These are phyloP conservation scores for Acanthamoeba rhysodes DNA, from an alignment of 208 protist species.

Conservation along the genomic window DNA sequence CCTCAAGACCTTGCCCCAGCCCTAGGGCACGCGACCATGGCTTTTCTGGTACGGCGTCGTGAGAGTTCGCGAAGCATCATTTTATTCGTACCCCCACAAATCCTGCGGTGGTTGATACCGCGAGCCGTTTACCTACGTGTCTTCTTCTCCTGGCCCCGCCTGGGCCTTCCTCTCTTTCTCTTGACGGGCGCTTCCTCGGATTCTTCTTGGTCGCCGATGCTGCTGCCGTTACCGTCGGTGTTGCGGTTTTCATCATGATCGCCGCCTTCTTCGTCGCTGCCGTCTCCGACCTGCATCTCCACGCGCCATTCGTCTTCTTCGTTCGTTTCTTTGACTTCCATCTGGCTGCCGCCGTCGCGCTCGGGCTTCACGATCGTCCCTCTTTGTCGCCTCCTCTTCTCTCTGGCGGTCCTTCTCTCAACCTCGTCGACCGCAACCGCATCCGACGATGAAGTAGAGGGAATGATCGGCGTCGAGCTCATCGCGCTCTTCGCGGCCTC, in stretches of 20 bases:
- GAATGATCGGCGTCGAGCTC: no score
- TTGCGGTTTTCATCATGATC: not conserved
- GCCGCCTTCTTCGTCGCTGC: not conserved
- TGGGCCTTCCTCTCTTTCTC: not conserved
- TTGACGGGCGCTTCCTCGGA: not conserved
- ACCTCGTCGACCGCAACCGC: not conserved
- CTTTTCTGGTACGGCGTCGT: not conserved
- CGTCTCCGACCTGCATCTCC: not conserved
- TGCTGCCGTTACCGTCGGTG: not conserved
- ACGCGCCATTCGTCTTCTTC: not conserved
- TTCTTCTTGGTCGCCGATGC: not conserved
- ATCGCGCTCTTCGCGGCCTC: no score
- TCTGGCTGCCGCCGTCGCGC: not conserved
- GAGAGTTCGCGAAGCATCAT: no score
- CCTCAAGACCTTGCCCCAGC: not conserved
- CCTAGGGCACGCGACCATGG: not conserved
- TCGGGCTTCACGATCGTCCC: not conserved
- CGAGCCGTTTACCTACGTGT: not conserved
- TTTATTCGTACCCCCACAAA: no score
- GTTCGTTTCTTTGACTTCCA: not conserved
- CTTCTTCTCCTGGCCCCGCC: not conserved
- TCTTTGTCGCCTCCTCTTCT: not conserved
- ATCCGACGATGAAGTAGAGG: not conserved
- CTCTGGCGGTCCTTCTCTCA: not conserved
- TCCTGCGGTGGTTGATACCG: no score